A percentile compares a stretch with the other conserved stretches of the same genome.
Evolutionary conservation across 2,329 filamentous ascomycete genomes (phyloP).

Genomic region (Mariannaea sp.): DNA sequence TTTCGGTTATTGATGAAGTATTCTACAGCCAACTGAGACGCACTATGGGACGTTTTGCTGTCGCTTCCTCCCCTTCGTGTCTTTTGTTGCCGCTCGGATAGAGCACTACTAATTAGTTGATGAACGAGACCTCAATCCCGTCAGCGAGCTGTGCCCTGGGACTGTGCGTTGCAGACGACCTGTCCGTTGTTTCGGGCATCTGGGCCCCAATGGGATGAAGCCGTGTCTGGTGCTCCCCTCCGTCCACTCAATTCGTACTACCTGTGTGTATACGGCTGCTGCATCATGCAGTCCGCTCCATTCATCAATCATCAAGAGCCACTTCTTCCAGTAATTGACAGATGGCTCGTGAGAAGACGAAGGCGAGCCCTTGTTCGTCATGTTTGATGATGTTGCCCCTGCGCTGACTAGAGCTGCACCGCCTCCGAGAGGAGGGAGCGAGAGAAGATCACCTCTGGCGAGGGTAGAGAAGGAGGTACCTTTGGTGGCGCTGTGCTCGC

Average conservation of each 20-base stretch:
- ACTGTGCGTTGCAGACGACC: conserved; percentile 18
- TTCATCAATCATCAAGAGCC: no score
- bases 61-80: conserved; percentile 5
- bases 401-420: conserved; percentile 24
- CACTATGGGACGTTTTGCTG: background rate
- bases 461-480: conserved; percentile 6
- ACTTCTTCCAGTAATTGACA: no score
- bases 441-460: conserved; percentile 14
- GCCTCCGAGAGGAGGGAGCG: conserved; percentile 11
- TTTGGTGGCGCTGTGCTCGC: conserved; percentile 20
- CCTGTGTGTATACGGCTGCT: background rate
- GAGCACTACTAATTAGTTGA: conserved; percentile 1
- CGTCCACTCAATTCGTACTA: conserved; percentile 3
- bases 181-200: conserved; percentile 9
- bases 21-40: background rate
- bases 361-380: conserved; percentile 17
- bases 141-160: conserved; percentile 27
- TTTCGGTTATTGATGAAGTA: background rate
- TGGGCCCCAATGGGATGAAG: conserved; percentile 10
- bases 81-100: conserved; percentile 1
- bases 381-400: conserved; percentile 30
- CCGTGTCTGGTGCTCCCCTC: background rate
- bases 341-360: background rate
- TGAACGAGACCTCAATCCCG: conserved; percentile 20
- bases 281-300: conserved; percentile 1